These are phyloP conservation scores for Penicillium sp. DNA, from an alignment of 2,329 filamentous ascomycete species.

Conservation along the genomic window DNA sequence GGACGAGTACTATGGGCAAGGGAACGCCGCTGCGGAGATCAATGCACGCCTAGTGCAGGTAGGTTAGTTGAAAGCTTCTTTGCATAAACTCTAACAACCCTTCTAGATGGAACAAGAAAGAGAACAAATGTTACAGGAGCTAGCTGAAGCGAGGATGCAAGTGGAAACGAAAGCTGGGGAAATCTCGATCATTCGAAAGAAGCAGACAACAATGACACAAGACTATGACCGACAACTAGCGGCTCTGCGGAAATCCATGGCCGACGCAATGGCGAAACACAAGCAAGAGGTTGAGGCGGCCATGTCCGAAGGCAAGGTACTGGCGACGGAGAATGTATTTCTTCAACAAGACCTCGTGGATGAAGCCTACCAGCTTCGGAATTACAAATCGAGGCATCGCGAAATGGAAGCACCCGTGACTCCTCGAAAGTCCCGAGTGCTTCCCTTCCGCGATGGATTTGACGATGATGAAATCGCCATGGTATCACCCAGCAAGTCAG, in stretches of 20 bases:
- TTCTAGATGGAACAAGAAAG: slow-evolving; percentile 40
- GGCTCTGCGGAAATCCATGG: slow-evolving; percentile 53
- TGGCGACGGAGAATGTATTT: slow-evolving; percentile 59
- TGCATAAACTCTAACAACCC: neutral
- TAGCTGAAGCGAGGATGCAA: slow-evolving; percentile 40
- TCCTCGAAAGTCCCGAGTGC: slow-evolving; percentile 49
- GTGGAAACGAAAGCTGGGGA: slow-evolving; percentile 57
- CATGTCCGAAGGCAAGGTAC: slow-evolving; percentile 54
- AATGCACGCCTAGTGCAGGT: slow-evolving; percentile 30
- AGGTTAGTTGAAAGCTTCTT: neutral
- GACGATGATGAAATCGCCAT: slow-evolving; percentile 60
- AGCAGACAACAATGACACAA: slow-evolving; percentile 53
- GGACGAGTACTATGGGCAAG: slow-evolving; percentile 20
- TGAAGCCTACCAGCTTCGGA: slow-evolving; percentile 50
- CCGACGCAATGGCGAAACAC: slow-evolving; percentile 53
- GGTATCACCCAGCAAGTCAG: slow-evolving; percentile 54
- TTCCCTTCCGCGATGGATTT: slow-evolving; percentile 60
- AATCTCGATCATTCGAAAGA: slow-evolving; percentile 60
- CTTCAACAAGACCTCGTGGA: slow-evolving; percentile 60
- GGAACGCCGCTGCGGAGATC: slow-evolving; percentile 8
- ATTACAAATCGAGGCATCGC: slow-evolving; percentile 38
- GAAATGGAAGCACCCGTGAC: slow-evolving; percentile 46
- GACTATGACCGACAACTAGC: slow-evolving; percentile 54
- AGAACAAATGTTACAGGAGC: slow-evolving; percentile 39
- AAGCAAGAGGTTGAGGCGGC: slow-evolving; percentile 55